Evolutionary conservation across 1,139 yeast genomes (phyloP), one percentile per base, ranked within the genome.

Genomic region (Hyphopichia burtonii): DNA sequence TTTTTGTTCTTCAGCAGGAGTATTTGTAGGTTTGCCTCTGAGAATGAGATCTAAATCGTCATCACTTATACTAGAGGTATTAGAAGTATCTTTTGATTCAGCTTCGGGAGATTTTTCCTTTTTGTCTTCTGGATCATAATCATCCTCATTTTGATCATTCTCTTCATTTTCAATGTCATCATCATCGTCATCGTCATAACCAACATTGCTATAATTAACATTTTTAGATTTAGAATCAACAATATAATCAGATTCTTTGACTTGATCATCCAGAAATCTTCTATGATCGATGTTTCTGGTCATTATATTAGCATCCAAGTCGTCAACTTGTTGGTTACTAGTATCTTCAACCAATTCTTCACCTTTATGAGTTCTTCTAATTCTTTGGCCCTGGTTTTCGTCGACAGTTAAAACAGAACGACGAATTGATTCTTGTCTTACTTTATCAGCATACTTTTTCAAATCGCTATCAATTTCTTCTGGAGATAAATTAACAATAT

Each of bases 351-450:
- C 72, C 33, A 86, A 62, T 53, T 87, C 93, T 48, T 89, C 96
- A 25, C 96, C 96, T 58, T 86, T 87, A 56, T 87, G 96, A 2
- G 96, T 87, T 53, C 88, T 71, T 51, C 90, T 74, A 42, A 87
- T 81, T 40, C 83, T 71, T 22, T 87, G 87, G 30, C 61, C 62
- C 36, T 69, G 77, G 3, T 53, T 56, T 30, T 66, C 71, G 28
- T 76, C 78, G 36, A 68, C 77, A 37, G 81, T 80, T 35, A 86
- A 63, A 9, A 86, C 84, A 3, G 86, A 73, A 41, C 84, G 80
- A 25, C 80, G 71, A 36, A 85, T 76, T 35, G 84, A 77, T 54
- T 84, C 86, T 46, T 78, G 78, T 40, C 86, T 77, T n/a, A 86
- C 87, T 42, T 78, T 77, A 48, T 82, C 86, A 14, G 90, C 91